Evolutionary conservation across 805 yeast genomes (phyloP), one percentile per base, ranked within the genome.

Genomic region (Hanseniaspora meyeri): DNA sequence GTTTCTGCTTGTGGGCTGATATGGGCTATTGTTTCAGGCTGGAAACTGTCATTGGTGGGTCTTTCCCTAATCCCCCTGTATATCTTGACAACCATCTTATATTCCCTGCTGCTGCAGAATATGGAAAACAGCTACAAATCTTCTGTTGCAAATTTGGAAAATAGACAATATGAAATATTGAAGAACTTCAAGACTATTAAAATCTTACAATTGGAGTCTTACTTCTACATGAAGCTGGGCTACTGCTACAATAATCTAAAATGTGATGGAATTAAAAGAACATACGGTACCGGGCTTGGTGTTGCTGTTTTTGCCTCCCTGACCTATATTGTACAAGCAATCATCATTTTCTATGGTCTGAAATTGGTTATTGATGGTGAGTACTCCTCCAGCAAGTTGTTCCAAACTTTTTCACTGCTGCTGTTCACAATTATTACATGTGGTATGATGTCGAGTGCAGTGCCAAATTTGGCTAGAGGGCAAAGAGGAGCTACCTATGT

Each of bases 11-110:
- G 81, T 31, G 95, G 96, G 4, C 59, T 82, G 4, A 70, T 80
- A 7, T 93, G 97, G 97, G 81, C 96, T 0, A 59, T 88, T 1
- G 75, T 74, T 0, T 66, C 75, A 11, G 96, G 96, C 0, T 93
- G 97, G 97, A 85, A 83, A 63, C 70, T 93, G 43, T 79, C 96
- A 1, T 69, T 91, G 10, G 93, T 87, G 1, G 95, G 95, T 1
- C 62, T 90, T 11, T 76, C 95, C 0, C 73, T 89, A 66, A 75
- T 85, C 14, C 95, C 96, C 0, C 60, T 81, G 12, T 80, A 86
- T 51, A 62, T 78, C 0, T 29, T 78, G 0, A 63, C 80, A 1
- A 77, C 90, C 2, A 68, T 71, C 0, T 47, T 72, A 0, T 87
- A 80, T 66, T 80, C 86, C 7, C 59, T 64, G 0, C 51, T 80